A percentile compares a stretch with the other conserved stretches of the same genome.
These are phyloP conservation scores for Hamamelis virginiana DNA, from an alignment of 164 flowering plant genomes.

Conservation along the genomic window DNA sequence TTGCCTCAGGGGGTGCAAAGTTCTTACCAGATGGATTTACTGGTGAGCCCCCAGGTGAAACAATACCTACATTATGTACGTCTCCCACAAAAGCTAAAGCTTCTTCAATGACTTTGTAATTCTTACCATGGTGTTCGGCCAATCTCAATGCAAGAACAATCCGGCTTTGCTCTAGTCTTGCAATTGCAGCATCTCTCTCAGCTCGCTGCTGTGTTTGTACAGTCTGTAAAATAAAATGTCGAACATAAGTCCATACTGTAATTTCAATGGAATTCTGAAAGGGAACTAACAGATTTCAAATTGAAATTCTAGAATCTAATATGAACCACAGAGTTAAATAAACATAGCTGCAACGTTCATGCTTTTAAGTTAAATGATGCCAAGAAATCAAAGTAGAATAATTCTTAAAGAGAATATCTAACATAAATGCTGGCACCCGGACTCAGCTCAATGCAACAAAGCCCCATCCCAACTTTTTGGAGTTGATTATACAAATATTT, in stretches of 20 bases:
- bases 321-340: too few species aligned
- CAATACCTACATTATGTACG: slow-evolving; percentile 47
- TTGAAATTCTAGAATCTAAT: too few species aligned
- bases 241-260: neutral
- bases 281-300: too few species aligned
- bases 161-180: slow-evolving; percentile 86
- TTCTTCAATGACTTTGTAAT: slow-evolving; percentile 86
- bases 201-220: slow-evolving; percentile 78
- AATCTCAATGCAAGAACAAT: slow-evolving; percentile 83
- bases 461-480: too few species aligned
- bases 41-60: slow-evolving; percentile 52
- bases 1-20: slow-evolving; percentile 24
- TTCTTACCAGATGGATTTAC: slow-evolving; percentile 33
- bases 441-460: too few species aligned
- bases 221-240: slow-evolving; percentile 45
- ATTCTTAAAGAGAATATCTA: too few species aligned
- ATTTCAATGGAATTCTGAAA: neutral
- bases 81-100: slow-evolving; percentile 83
- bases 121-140: slow-evolving; percentile 87
- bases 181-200: slow-evolving; percentile 91
- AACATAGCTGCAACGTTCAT: too few species aligned
- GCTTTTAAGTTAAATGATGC: too few species aligned
- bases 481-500: too few species aligned
- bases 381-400: too few species aligned
- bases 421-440: too few species aligned